Base-by-base conservation (phyloP, 2,329 filamentous ascomycete species). In the Sphaerulina populicola region DNA sequence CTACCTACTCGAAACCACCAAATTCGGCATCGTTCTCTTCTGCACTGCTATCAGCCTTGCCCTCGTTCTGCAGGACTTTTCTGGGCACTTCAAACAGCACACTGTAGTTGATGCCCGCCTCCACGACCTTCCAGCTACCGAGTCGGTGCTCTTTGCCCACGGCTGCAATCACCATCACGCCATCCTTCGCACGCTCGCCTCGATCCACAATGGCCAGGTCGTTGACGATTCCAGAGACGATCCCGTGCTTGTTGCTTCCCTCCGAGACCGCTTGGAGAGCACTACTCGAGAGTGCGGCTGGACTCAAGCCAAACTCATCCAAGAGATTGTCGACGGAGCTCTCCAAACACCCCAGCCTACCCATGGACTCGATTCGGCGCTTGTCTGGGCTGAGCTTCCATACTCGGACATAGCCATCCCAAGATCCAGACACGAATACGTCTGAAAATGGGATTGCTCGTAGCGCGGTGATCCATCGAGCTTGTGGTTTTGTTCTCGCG, bases 401-500 rank as follows among this genome's bases (percentile, higher is more conserved):
- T 4, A 84, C 84, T 44, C 91, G 78, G 52, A 98, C 77, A 68
- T 80, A 82, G 2, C 93, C 93, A 66, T 94, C 93, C 90, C 91
- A 98, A 69, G 88, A 95, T 30, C 91, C 93, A 58, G 83, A 94
- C 45, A 98, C 75, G 51, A 98, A 81, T 45, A 95, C 74, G 64
- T 98, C 89, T 4, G 88, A 91, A 68, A 90, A 96, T 0, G 93
- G 91, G 44, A 98, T 77, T 0, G 88, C 85, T 44, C 83, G 77
- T 39, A 98, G 74, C 5, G 91, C 90, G 1, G 93, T 98, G 67
- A 98, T 93, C 78, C 86, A 94, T 65, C 91, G 78, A 3, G 93
- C 87, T 43, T 64, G 62, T 2, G 64, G 66, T 40, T 71, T 71
- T 18, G 72, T 73, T 9, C 78, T 74, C n/a, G 75, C 72, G 1